Evolutionary conservation across 1,284 basidiomycete species (phyloP).

Genomic region (Sanguinoderma infundibulare): DNA sequence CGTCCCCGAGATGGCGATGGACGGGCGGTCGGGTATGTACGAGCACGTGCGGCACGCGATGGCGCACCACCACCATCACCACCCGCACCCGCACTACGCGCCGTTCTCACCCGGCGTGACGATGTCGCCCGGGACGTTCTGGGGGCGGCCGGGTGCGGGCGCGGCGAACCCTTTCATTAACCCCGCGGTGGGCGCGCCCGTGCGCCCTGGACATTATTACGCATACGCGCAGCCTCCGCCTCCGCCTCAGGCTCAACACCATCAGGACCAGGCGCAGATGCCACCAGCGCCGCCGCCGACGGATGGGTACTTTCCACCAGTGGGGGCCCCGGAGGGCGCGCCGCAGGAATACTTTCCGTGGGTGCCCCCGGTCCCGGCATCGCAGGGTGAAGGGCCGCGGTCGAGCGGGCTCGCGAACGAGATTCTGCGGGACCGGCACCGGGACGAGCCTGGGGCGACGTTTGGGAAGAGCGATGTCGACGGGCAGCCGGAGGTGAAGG

Average conservation of each 20-base stretch:
- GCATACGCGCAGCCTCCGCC: slow-evolving; percentile 14
- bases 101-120: slow-evolving; percentile 69
- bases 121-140: slow-evolving; percentile 75
- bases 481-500: neutral
- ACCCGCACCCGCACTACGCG: too few species aligned
- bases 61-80: too few species aligned
- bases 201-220: slow-evolving; percentile 33
- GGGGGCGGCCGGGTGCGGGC: slow-evolving; percentile 54
- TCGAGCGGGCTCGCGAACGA: slow-evolving; percentile 45
- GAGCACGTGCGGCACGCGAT: slow-evolving; percentile 30
- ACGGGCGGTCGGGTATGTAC: slow-evolving; percentile 7
- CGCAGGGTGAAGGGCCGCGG: slow-evolving; percentile 12
- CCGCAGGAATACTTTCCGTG: too few species aligned
- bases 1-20: slow-evolving; percentile 17
- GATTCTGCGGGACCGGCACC: slow-evolving; percentile 36
- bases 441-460: slow-evolving; percentile 4
- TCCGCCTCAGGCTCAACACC: slow-evolving; percentile 10
- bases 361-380: slow-evolving; percentile 41
- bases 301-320: slow-evolving; percentile 50
- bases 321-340: slow-evolving; percentile 31
- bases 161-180: slow-evolving; percentile 66
- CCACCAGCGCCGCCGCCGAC: slow-evolving; percentile 35
- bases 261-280: slow-evolving; percentile 29
- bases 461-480: neutral
- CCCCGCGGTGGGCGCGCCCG: slow-evolving; percentile 71